Base-by-base conservation (phyloP, 768 basidiomycete genomes). In the Phlebiopsis flavidoalba region DNA sequence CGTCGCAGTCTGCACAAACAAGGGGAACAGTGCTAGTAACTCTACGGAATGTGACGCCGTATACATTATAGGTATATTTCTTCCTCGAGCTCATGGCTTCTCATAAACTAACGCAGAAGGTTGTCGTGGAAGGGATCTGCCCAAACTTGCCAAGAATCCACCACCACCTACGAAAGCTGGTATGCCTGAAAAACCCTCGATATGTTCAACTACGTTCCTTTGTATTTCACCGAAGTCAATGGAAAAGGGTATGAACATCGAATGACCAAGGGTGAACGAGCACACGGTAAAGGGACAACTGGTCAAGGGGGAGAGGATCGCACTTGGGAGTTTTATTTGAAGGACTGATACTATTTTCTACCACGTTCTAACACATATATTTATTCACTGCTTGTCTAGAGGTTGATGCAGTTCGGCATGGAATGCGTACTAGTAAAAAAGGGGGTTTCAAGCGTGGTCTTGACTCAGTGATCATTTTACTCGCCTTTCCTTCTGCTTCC, bases 201-300 rank as follows among this genome's bases (percentile, higher is more conserved):
- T 98, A 89, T 70, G 80, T 72, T 1, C 79, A 89, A 11, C 71
- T 93, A 17, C 83, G 91, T 31, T 95, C 93, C 0, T 98, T 95
- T 72, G 77, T 72, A 17, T 98, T 98, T 69, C 76, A 84, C 46
- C 78, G 90, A 46, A 71, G 71, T 10, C 63, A 76, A 0, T 98
- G 93, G 85, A 83, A 81, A n/a, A 52, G 93, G 92, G 0, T 98
- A 98, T 67, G 88, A 88, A 66, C 96, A 98, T 71, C 78, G 92
- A n/a, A 89, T 96, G 86, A 97, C 96, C 3, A 89, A 94, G 68
- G 95, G 95, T 5, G 92, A 83, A 76, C 79, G 83, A 70, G 90
- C 72, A 0, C 82, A 82, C 69, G 87, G 83, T 31, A 81, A 76
- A 45, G 84, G 82, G 26, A 87, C 72, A 75, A 91, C 84, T 12